A percentile compares a stretch with the other conserved stretches of the same genome.
phyloP scores from a whole-genome alignment of 257 asterid species.

The Gentiana macrophylla region DNA sequence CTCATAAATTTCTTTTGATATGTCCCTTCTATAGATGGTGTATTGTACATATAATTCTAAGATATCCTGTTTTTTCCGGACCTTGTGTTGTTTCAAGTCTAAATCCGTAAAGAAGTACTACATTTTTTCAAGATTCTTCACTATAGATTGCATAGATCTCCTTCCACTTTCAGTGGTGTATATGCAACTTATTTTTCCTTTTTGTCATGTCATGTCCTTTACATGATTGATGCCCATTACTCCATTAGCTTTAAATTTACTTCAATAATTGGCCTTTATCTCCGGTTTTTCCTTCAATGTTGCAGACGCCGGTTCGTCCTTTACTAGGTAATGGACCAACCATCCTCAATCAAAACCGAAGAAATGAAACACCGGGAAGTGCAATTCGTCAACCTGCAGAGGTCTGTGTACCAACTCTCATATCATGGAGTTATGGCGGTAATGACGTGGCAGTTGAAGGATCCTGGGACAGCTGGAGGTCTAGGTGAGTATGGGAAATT shows the following conservation, averaged over 20 bases:
- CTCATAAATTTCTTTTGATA: no score
- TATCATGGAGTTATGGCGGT: slow-evolving; percentile 41
- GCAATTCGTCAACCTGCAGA: background rate
- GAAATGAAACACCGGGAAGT: slow-evolving; percentile 10
- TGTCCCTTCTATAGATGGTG: no score
- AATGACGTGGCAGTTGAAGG: slow-evolving; percentile 73
- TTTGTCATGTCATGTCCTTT: background rate
- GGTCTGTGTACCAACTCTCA: slow-evolving; percentile 23
- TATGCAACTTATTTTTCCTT: background rate
- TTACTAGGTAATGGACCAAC: slow-evolving; percentile 38
- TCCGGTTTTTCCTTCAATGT: slow-evolving; percentile 12
- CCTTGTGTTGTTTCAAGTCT: background rate
- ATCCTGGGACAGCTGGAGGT: slow-evolving; percentile 93
- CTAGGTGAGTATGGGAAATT: slow-evolving; percentile 37
- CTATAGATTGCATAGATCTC: background rate
- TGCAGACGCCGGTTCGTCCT: slow-evolving; percentile 66
- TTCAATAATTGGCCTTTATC: slow-evolving; percentile 3
- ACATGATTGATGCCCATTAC: background rate
- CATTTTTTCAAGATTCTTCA: no score
- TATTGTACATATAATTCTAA: no score
- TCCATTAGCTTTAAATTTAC: background rate
- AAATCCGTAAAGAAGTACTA: background rate
- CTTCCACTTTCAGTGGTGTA: background rate
- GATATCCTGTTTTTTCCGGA: no score
- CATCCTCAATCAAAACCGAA: slow-evolving; percentile 27